Evolutionary conservation across 176 grass and related monocot species (phyloP).

Genomic region (Thinopyrum elongatum): DNA sequence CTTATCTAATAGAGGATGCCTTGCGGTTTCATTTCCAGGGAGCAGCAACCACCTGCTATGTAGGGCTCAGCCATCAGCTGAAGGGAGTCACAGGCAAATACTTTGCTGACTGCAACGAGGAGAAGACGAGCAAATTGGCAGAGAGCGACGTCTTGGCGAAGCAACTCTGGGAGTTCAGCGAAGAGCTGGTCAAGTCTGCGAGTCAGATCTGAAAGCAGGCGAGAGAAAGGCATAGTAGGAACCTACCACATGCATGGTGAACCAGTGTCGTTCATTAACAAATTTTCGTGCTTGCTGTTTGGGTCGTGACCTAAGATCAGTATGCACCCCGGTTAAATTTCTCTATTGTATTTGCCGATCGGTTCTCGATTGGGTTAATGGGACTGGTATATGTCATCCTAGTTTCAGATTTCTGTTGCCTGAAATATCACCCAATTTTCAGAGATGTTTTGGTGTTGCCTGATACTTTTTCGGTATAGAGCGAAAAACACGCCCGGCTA

Average conservation of each 20-base stretch:
- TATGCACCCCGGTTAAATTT: not conserved
- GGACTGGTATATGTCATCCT: not conserved
- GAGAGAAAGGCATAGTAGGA: slow-evolving; percentile 19
- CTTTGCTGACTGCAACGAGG: slow-evolving; percentile 78
- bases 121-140: slow-evolving; percentile 27
- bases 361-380: not conserved
- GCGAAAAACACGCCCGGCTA: too few relatives aligned
- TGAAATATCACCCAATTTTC: not conserved
- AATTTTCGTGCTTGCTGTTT: not conserved
- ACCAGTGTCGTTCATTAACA: slow-evolving; percentile 1
- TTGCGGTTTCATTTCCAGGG: slow-evolving; percentile 40
- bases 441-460: not conserved
- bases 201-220: slow-evolving; percentile 33
- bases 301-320: not conserved
- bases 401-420: not conserved
- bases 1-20: not conserved
- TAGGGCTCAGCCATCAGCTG: slow-evolving; percentile 53
- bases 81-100: slow-evolving; percentile 75
- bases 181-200: slow-evolving; percentile 61
- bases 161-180: slow-evolving; percentile 73
- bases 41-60: slow-evolving; percentile 82
- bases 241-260: not conserved
- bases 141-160: slow-evolving; percentile 47
- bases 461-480: too few relatives aligned
- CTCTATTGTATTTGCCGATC: too few relatives aligned